Conservation (phyloP, 768 basidiomycete species). For the Serendipita vermifera region DNA sequence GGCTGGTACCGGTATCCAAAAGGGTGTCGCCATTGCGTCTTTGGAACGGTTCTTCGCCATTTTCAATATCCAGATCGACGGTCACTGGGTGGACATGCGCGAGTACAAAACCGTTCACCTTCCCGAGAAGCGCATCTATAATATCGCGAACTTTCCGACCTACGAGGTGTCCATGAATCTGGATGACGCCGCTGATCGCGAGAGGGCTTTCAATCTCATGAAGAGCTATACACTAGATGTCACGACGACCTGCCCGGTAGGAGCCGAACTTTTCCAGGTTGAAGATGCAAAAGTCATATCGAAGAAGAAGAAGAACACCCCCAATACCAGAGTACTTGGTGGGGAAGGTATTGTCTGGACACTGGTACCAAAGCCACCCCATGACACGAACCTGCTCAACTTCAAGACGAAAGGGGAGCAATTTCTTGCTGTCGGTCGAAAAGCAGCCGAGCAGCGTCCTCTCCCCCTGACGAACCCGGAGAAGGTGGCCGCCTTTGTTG, state of each 20-base stretch:
- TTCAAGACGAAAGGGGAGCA: conserved; percentile 12
- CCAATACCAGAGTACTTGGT: too few relatives aligned
- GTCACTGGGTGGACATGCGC: conserved; percentile 11
- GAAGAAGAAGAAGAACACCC: background rate
- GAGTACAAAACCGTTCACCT: background rate
- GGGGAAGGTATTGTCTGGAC: conserved; percentile 12
- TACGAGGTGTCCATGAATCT: conserved; percentile 9
- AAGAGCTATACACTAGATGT: background rate
- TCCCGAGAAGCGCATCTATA: conserved; percentile 2
- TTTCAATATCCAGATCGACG: conserved; percentile 12
- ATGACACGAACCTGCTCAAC: background rate
- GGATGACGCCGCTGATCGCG: background rate
- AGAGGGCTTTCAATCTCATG: background rate
- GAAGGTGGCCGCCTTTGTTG: conserved; percentile 8
- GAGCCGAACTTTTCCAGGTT: background rate
- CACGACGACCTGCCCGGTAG: background rate
- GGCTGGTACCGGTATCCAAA: conserved; percentile 9
- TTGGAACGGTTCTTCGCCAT: conserved; percentile 11
- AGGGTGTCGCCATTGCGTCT: conserved; percentile 9
- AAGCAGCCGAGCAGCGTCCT: background rate
- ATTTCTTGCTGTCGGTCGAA: background rate
- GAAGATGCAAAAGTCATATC: background rate
- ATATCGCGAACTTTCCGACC: conserved; percentile 2
- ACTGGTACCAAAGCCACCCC: background rate
- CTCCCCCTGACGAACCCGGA: background rate